A percentile compares a stretch with the other conserved stretches of the same genome.
Conservation (phyloP, 352 stramenopile genomes). For the Elongisporangium undulatum region DNA sequence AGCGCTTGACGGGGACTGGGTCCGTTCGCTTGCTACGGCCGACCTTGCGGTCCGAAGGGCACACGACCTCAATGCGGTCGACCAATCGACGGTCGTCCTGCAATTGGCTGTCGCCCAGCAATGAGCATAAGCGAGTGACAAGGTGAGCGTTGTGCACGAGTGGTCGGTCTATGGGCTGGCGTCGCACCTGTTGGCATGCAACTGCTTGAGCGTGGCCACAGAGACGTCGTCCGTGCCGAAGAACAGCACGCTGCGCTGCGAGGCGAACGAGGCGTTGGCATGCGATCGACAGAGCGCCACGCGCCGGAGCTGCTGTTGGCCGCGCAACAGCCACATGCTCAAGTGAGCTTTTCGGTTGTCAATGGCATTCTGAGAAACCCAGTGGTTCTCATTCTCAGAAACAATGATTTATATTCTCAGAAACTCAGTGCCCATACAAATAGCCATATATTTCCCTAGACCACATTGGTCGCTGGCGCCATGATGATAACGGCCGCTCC, state of each 20-base stretch:
- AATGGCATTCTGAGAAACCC: too few relatives aligned
- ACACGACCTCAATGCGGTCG: slow-evolving; percentile 67
- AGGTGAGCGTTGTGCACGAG: slow-evolving; percentile 1
- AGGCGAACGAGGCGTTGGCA: not conserved
- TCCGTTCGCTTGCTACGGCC: slow-evolving; percentile 50
- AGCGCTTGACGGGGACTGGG: slow-evolving; percentile 73
- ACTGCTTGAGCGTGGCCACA: slow-evolving; percentile 59
- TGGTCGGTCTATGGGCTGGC: not conserved
- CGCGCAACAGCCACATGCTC: not conserved
- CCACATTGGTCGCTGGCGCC: slow-evolving; percentile 2
- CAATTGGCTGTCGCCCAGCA: slow-evolving; percentile 14
- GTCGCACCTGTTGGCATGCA: slow-evolving; percentile 64
- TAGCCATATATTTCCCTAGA: slow-evolving; percentile 4
- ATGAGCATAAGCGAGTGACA: not conserved
- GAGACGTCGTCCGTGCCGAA: slow-evolving; percentile 86
- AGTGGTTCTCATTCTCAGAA: too few relatives aligned
- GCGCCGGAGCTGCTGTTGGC: not conserved
- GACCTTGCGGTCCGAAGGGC: slow-evolving; percentile 76
- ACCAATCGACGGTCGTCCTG: slow-evolving; percentile 25
- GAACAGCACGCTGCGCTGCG: slow-evolving; percentile 52
- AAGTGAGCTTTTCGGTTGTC: too few relatives aligned
- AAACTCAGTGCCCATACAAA: not conserved
- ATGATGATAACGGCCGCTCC: slow-evolving; percentile 10
- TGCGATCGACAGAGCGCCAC: not conserved
- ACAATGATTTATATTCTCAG: too few relatives aligned